Base-by-base conservation (phyloP, 371 early-diverging fungal species). In the Chytridium lagenaria region DNA sequence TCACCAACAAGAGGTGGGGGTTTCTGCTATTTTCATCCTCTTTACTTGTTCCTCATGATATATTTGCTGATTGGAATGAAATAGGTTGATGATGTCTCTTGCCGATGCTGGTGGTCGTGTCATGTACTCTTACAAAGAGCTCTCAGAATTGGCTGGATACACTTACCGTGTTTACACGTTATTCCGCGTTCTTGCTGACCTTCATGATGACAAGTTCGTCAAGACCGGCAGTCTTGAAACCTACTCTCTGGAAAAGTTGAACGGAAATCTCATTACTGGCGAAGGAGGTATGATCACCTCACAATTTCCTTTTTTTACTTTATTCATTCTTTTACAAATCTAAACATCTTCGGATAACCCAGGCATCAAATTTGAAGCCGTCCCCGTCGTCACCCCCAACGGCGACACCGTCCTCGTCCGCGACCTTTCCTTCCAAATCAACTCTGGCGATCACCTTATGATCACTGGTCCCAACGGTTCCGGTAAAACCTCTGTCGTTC, bases 81-180 rank as follows among this genome's bases (percentile, higher is more conserved):
- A 44, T 63, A 80, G 79, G 67, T 68, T 80, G 55, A 89, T 95
- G 90, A 85, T 94, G 74, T 89, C 90, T 1, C 83, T 93, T 37
- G 93, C 94, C 0, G 95, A 95, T 83, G 95, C 95, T 22, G 93
- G 93, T 80, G 95, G 95, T 37, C 89, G 95, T 65, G 90, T 95
- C 85, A 93, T 95, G 93, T 94, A 92, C 78, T 71, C 75, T 5
- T 94, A 94, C 86, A 94, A 94, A 78, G 94, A 95, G 79, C 83
- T 94, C 50, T 89, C 91, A 10, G 94, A 95, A 80, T 85, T 94
- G 38, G 93, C 96, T 33, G 98, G 98, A 31, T 96, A 94, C 79
- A 95, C 97, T 1, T 76, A 65, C 68, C 80, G 86, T 34, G 85
- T 83, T 50, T 80, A 78, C 74, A 80, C 78, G 28, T 61, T 88